Conservation (phyloP, 2,329 filamentous ascomycete species). For the Septoria linicola region DNA sequence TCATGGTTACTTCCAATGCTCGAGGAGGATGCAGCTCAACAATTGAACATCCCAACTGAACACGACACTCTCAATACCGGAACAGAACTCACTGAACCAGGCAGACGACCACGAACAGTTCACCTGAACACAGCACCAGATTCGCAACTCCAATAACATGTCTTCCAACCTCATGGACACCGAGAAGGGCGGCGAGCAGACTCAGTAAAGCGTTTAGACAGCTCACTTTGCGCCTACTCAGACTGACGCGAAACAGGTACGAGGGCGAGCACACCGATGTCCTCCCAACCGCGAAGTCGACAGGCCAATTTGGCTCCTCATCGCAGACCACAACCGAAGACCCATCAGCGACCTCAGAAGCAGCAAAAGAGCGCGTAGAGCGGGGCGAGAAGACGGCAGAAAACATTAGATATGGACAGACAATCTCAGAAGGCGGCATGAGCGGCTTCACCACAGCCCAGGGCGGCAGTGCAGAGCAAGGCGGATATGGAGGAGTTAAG, state of each 20-base stretch:
- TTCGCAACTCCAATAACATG: constrained; percentile 40
- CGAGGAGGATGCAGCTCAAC: constrained; percentile 14
- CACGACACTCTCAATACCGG: not conserved
- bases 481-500: constrained; percentile 35
- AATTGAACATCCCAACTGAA: constrained; percentile 10
- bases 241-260: constrained; percentile 49
- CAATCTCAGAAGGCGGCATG: constrained; percentile 56
- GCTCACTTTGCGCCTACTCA: not conserved
- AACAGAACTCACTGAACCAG: not conserved
- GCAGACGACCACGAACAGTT: not conserved
- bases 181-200: constrained; percentile 59
- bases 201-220: constrained; percentile 46
- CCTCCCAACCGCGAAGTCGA: constrained; percentile 52
- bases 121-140: not conserved
- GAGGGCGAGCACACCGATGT: constrained; percentile 56
- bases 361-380: constrained; percentile 38
- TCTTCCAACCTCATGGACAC: constrained; percentile 59
- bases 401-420: constrained; percentile 57
- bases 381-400: constrained; percentile 49
- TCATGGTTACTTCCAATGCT: constrained; percentile 16
- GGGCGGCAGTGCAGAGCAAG: constrained; percentile 40
- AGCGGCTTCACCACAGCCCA: constrained; percentile 52
- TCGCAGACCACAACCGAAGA: constrained; percentile 36
- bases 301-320: constrained; percentile 53
- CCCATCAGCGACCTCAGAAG: constrained; percentile 30